These are phyloP conservation scores for Myxozyma udenii DNA, from an alignment of 805 yeast genomes.

Conservation along the genomic window DNA sequence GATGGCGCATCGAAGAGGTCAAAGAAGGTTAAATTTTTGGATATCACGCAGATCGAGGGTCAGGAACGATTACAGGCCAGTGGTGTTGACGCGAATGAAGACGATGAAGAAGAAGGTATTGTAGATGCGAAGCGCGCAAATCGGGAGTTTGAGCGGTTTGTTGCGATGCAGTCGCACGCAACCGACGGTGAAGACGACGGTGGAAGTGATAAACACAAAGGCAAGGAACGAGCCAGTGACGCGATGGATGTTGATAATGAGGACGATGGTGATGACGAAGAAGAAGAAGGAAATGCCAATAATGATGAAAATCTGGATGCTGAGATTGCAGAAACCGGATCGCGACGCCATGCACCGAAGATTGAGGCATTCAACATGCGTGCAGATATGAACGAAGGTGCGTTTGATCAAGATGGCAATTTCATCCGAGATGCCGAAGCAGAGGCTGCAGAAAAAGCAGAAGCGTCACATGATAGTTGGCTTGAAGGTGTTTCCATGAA, in stretches of 20 bases:
- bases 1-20: slow-evolving; percentile 32
- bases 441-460: slow-evolving; percentile 32
- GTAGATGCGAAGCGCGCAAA: slow-evolving; percentile 13
- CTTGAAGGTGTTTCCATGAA: slow-evolving; percentile 38
- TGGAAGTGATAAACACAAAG: slow-evolving; percentile 33
- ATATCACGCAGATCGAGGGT: slow-evolving; percentile 42
- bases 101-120: slow-evolving; percentile 6
- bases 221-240: slow-evolving; percentile 22
- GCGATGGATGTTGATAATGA: background rate
- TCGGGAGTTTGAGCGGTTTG: slow-evolving; percentile 25
- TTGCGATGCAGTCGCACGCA: slow-evolving; percentile 6
- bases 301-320: slow-evolving; percentile 24
- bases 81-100: background rate
- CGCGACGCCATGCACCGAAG: slow-evolving; percentile 39
- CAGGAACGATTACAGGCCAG: slow-evolving; percentile 27
- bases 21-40: slow-evolving; percentile 36
- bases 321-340: slow-evolving; percentile 23
- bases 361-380: slow-evolving; percentile 62
- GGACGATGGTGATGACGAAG: background rate
- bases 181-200: slow-evolving; percentile 14
- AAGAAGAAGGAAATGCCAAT: slow-evolving; percentile 19
- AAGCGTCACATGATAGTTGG: slow-evolving; percentile 44
- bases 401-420: slow-evolving; percentile 60
- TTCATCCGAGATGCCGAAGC: slow-evolving; percentile 47
- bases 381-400: slow-evolving; percentile 57